Evolutionary conservation across 345 rosid genomes (phyloP).

Genomic region (Excoecaria cochinchinensis): DNA sequence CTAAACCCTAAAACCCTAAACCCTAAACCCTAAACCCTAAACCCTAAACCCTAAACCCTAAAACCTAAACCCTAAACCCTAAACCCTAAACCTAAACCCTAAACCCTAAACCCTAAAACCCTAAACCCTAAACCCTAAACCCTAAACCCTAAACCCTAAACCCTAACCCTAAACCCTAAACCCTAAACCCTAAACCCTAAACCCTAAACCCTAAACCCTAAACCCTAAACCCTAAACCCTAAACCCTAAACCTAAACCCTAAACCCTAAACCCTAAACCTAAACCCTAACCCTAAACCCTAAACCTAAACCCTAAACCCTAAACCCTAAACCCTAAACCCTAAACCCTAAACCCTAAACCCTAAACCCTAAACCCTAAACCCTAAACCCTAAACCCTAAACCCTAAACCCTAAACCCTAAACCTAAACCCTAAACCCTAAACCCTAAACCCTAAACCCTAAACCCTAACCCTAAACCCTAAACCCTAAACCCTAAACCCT

Average conservation of each 20-base stretch:
- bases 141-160: constrained; percentile 6
- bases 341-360: not conserved
- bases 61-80: constrained; percentile 14
- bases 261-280: constrained; percentile 16
- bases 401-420: not conserved
- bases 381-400: not conserved
- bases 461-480: no score
- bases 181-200: constrained; percentile 9
- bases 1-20: constrained; percentile 28
- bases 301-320: no score
- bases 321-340: constrained; percentile 4
- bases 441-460: no score
- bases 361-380: not conserved
- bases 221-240: constrained; percentile 22
- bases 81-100: constrained; percentile 9
- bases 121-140: constrained; percentile 1
- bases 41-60: constrained; percentile 14
- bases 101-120: not conserved
- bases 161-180: constrained; percentile 6
- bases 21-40: constrained; percentile 24
- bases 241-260: constrained; percentile 22
- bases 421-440: not conserved
- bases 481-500: no score
- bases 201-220: constrained; percentile 24
- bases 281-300: no score